Percentiles rank a stretch among this genome's conserved stretches.
These are phyloP conservation scores for Pulveroboletus sp. DNA, from an alignment of 768 basidiomycete species.

Conservation along the genomic window DNA sequence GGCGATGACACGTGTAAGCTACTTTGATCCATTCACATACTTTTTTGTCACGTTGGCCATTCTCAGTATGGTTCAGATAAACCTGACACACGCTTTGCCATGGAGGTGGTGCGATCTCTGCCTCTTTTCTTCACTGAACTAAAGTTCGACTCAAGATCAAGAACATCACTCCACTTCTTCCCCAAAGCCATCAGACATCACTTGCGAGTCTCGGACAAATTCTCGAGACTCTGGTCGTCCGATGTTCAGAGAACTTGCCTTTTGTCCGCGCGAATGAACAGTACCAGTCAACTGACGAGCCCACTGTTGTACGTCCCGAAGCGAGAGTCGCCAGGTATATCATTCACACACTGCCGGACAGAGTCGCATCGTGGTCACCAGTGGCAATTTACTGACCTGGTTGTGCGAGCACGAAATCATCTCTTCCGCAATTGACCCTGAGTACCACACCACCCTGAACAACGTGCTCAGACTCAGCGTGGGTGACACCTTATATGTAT, in stretches of 20 bases:
- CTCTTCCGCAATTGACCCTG: constrained; percentile 22
- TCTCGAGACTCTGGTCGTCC: constrained; percentile 32
- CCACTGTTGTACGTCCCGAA: constrained; percentile 22
- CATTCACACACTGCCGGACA: constrained; percentile 24
- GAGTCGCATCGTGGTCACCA: constrained; percentile 50
- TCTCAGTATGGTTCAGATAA: constrained; percentile 88
- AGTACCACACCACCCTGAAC: constrained; percentile 33
- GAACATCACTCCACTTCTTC: constrained; percentile 31
- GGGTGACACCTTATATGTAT: constrained; percentile 57
- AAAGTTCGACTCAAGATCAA: constrained; percentile 28
- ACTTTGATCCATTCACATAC: constrained; percentile 5
- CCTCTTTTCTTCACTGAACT: constrained; percentile 5
- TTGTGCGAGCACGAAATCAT: constrained; percentile 34
- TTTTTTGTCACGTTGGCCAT: constrained; percentile 15
- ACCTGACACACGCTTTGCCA: constrained; percentile 83
- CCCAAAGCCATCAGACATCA: constrained; percentile 21
- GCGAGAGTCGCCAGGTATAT: neutral
- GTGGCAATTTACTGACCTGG: constrained; percentile 45
- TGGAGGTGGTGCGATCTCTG: constrained; percentile 58
- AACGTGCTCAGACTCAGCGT: constrained; percentile 38
- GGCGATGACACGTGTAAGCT: constrained; percentile 81
- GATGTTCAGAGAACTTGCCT: constrained; percentile 20
- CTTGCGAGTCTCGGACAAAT: constrained; percentile 24
- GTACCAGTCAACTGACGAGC: constrained; percentile 15
- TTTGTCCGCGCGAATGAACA: constrained; percentile 29